Conservation (phyloP, 2,329 filamentous ascomycete genomes). For the Pseudonectria buxi region DNA sequence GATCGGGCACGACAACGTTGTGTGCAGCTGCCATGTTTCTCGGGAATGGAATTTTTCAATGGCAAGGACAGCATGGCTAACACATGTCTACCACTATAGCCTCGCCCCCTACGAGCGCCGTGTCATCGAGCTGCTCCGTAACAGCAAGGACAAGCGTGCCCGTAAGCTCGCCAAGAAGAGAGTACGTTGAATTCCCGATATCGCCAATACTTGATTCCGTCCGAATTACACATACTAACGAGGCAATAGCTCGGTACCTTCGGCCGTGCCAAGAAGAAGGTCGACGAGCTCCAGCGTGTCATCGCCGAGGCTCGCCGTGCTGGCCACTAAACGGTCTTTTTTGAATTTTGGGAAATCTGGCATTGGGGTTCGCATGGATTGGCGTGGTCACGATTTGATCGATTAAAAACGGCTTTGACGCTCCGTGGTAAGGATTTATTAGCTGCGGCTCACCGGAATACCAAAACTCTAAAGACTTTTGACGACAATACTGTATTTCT, state of each 20-base stretch:
- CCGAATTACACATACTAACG: conserved; percentile 18
- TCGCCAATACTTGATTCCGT: background rate
- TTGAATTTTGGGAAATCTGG: conserved; percentile 22
- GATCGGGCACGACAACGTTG: no score
- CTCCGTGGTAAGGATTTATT: conserved; percentile 24
- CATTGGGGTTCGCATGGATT: conserved; percentile 28
- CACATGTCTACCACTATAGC: conserved; percentile 33
- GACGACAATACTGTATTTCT: conserved; percentile 13
- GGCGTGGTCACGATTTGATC: conserved; percentile 31
- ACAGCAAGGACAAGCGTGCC: conserved; percentile 99
- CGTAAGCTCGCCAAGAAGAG: conserved; percentile 99
- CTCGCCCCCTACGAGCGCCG: conserved; percentile 96
- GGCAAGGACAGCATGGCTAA: conserved; percentile 20
- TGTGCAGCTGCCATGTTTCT: no score
- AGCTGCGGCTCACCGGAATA: conserved; percentile 30
- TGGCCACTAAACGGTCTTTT: conserved; percentile 44
- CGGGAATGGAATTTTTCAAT: background rate
- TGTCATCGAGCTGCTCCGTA: conserved; percentile 97
- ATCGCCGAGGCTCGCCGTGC: conserved; percentile 86
- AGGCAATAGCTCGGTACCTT: conserved; percentile 81
- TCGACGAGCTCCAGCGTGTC: conserved; percentile 96
- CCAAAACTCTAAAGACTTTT: conserved; percentile 26
- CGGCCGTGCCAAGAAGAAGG: conserved; percentile 98
- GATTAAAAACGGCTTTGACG: conserved; percentile 26
- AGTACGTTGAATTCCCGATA: conserved; percentile 48